Percentiles rank a stretch among this genome's conserved stretches.
These are phyloP conservation scores for Cercophora sp. DNA, from an alignment of 495 filamentous ascomycete genomes.

Conservation along the genomic window DNA sequence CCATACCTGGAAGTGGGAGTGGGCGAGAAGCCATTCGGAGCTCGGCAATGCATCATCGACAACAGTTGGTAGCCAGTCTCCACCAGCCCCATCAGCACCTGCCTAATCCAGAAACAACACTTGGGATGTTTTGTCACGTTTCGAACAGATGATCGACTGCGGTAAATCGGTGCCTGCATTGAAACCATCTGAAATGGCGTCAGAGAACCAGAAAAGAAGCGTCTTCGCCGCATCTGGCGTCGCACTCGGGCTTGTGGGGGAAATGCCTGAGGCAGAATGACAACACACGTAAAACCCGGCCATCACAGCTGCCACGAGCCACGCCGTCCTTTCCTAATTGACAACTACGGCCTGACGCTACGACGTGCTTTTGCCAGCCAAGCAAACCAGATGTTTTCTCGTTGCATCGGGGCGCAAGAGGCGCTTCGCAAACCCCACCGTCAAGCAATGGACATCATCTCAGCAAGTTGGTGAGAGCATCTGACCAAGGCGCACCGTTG, in stretches of 20 bases:
- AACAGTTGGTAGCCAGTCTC: background rate
- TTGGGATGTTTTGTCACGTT: background rate
- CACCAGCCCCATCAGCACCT: constrained; percentile 3
- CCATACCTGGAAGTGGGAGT: constrained; percentile 1
- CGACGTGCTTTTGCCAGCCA: too few species aligned
- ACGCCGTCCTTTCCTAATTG: too few species aligned
- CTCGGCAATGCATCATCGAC: constrained; percentile 12
- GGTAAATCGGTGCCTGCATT: background rate
- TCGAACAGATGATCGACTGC: background rate
- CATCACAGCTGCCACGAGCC: too few species aligned
- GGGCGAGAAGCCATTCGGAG: constrained; percentile 14
- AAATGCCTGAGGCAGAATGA: too few species aligned
- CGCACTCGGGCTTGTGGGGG: background rate
- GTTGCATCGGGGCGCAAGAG: too few species aligned
- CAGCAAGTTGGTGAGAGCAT: too few species aligned
- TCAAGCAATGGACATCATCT: too few species aligned
- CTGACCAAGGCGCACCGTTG: too few species aligned
- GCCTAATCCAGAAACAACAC: background rate
- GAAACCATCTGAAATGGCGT: background rate
- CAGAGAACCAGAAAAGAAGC: background rate
- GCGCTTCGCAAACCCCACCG: too few species aligned
- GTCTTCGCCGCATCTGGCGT: background rate
- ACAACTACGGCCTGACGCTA: too few species aligned
- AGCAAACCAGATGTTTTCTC: too few species aligned
- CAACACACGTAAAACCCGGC: too few species aligned